Base-by-base conservation (phyloP, 2,329 filamentous ascomycete species). In the Talaromyces rugulosus region DNA sequence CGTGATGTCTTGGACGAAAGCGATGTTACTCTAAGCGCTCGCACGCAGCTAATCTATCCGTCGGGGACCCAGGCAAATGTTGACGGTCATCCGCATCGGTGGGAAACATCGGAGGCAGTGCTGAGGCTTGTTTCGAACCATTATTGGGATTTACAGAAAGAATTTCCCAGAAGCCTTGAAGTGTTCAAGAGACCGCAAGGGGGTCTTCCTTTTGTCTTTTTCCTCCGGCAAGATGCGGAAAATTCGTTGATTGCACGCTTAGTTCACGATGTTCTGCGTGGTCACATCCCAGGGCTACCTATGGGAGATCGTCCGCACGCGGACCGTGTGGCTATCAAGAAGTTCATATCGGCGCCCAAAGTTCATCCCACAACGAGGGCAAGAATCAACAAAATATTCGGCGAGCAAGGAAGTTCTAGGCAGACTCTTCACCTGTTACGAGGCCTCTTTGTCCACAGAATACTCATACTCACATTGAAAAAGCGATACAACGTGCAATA, bases 401-500 rank as follows among this genome's bases (percentile, higher is more conserved):
- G 63, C 5, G 74, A 76, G 23, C 71, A 71, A 4, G 65, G 65
- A n/a, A 59, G 66, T 18, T 63, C 65, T 7, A 57, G 58, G 8
- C 71, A 77, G 63, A 69, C 72, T 0, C 64, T 88, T 0, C 81
- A 86, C 6, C 78, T 89, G 0, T 70, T 91, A 0, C 83, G 88
- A 0, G 89, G 89, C 0, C 73, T 91, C 0, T 70, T 92, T 0
- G 79, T 84, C 0, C 80, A 86, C 60, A 23, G 53, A 27, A 56
- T 56, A 31, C 53, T 56, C 5, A 1, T 56, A 1, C 16, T 56
- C 82, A 79, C 2, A 67, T 89, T 0, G 82, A 83, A 58, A 56
- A 90, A 89, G 68, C 75, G 85, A 5, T 90, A 83, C 83, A 87
- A 88, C 28, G 88, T 92, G 0, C 79, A 85, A 51, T 92, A 87